Base-by-base conservation (phyloP, 768 basidiomycete genomes). In the Hygrophorus russula region DNA sequence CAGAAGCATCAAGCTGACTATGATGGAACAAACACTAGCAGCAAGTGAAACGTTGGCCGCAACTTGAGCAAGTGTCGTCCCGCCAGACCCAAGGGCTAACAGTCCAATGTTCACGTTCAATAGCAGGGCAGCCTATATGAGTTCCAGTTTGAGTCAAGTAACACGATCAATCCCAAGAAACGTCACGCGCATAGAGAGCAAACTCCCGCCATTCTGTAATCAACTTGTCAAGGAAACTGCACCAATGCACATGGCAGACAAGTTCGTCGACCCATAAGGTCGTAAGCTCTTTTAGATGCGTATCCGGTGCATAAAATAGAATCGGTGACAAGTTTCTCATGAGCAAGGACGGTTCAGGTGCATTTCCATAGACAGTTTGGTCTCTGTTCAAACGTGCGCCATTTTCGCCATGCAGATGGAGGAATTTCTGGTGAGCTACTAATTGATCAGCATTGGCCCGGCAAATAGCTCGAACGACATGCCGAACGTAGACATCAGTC, bases 21-120 rank as follows among this genome's bases (percentile, higher is more conserved):
- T 52, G 47, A 70, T 65, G 39, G 65, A 65, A 0, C 63, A 65
- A 36, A 73, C 47, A 42, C 62, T 68, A 36, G 63, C 51, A 11
- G 71, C 50, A 4, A 66, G 57, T 1, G 75, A 76, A 20, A 64
- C 45, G 45, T 73, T 75, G 41, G 62, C 64, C 12, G 68, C 54
- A 19, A 68, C 62, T 35, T 72, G 66, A 0, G 59, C 59, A 0
- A 54, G 44, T 24, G 24, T 29, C 2, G 14, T 44, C 27, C 30
- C 46, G 5, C 51, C 19, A 15, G 49, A 48, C 34, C 50, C 66
- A 11, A 76, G 69, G 0, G 71, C 65, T 9, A 78, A 59, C 47
- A 74, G 70, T 0, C 63, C 66, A 3, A 77, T 65, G 36, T 74
- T 71, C 9, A 67, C 68, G 15, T 63, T 67, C 19, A 76, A 52